Percentiles rank a stretch among this genome's conserved stretches.
Evolutionary conservation across 2,329 filamentous ascomycete species (phyloP).

Genomic region (Truncatella angustata): DNA sequence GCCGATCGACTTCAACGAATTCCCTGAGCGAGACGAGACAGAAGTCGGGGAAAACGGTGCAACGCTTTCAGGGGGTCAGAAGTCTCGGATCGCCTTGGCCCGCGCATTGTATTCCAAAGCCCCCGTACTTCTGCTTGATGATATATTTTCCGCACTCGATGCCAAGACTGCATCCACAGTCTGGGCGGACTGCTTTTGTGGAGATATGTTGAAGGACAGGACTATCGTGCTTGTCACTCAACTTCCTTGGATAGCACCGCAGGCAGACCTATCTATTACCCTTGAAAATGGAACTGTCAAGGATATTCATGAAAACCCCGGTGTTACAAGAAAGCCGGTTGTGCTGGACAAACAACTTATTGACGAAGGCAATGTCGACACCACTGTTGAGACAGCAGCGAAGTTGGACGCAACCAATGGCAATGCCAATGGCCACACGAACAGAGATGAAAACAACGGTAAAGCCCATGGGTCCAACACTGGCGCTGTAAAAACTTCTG

Average conservation of each 20-base stretch:
- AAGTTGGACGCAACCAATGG: constrained; percentile 15
- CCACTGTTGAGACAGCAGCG: constrained; percentile 24
- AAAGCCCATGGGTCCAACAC: constrained; percentile 18
- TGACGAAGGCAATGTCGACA: constrained; percentile 32
- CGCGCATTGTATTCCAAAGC: constrained; percentile 57
- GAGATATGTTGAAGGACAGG: constrained; percentile 50
- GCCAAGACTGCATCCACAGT: constrained; percentile 55
- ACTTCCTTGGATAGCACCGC: constrained; percentile 49
- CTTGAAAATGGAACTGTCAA: constrained; percentile 46
- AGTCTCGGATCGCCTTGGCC: constrained; percentile 55
- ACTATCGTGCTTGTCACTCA: constrained; percentile 59
- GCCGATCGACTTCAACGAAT: constrained; percentile 46
- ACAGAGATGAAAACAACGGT: constrained; percentile 13
- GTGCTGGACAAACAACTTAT: constrained; percentile 36
- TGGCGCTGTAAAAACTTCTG: constrained; percentile 28
- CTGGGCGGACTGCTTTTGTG: constrained; percentile 57
- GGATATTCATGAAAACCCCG: constrained; percentile 42
- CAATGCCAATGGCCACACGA: constrained; percentile 14
- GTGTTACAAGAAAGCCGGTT: constrained; percentile 43
- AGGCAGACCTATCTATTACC: constrained; percentile 45
- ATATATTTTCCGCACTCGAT: constrained; percentile 59
- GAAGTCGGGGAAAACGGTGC: constrained; percentile 54
- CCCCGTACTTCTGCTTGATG: constrained; percentile 54
- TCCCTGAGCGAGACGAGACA: constrained; percentile 50
- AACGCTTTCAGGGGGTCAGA: constrained; percentile 55